Evolutionary conservation across 495 filamentous ascomycete species (phyloP), one percentile per base, ranked within the genome.

Genomic region (Neurospora sp.): DNA sequence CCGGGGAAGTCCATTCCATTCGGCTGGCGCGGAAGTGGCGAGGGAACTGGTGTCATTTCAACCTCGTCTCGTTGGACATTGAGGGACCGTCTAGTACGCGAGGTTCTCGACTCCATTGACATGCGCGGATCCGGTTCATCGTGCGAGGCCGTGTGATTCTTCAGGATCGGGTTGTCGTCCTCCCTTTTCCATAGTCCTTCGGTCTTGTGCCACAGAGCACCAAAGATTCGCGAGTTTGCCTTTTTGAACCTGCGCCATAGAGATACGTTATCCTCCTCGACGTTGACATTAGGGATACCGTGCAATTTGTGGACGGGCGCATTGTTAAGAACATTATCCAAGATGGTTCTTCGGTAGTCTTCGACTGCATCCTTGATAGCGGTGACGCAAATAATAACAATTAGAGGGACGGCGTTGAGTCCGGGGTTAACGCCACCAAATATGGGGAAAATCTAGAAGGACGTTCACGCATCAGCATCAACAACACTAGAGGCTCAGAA

Each of bases 351-450:
- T 73, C 96, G 89, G 86, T 93, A 98, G 85, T 99, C 96, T 83
- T 99, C 96, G 75, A 98, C 92, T n/a, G 91, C 96, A 79, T 99
- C 96, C 83, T 98, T 99, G 77, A 97, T 84, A 5, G 92, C 90
- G 10, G 96, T 99, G 69, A 98, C 87, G 74, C 90, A 84, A n/a
- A 99, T 84, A 82, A 99, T 99, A 77, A 98, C 90, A 77, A 98
- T 97, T 78, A 99, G 82, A 69, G 96, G 96, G 38, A 95, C 92
- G 7, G 94, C 90, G 81, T 94, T 95, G 38, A 99, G 84, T 37
- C 91, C 96, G 31, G 96, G 94, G 80, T 97, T 96, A 37, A 90
- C 87, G 73, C 91, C 94, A 75, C 96, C 96, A 79, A 99, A 99
- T 72, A 98, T 97, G 71, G 92, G 88, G 81, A 98, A 98, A 82